phyloP scores from a whole-genome alignment of 495 filamentous ascomycete species.

The Hypoxylon intermedium region DNA sequence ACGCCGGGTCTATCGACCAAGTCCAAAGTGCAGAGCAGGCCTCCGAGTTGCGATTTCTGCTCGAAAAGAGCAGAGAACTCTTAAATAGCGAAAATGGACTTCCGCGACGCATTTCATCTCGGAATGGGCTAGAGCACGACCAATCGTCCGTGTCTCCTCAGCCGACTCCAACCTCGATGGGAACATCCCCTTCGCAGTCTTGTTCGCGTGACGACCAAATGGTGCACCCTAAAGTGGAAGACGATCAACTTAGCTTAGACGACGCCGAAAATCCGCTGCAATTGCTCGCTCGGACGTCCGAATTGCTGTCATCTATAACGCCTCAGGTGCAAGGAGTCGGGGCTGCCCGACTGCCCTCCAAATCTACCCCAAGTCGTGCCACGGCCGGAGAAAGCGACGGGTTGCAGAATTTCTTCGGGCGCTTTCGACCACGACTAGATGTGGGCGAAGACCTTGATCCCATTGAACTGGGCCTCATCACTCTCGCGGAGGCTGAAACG shows the following conservation, averaged over 20 bases:
- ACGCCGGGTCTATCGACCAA: slow-evolving; percentile 50
- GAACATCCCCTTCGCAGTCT: slow-evolving; percentile 36
- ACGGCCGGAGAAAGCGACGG: slow-evolving; percentile 39
- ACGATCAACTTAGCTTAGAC: slow-evolving; percentile 66
- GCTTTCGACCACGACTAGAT: slow-evolving; percentile 65
- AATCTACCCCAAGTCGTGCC: slow-evolving; percentile 27
- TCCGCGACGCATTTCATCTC: slow-evolving; percentile 21
- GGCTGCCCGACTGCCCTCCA: slow-evolving; percentile 18
- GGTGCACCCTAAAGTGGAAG: slow-evolving; percentile 33
- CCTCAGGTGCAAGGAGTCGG: slow-evolving; percentile 24
- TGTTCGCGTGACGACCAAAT: slow-evolving; percentile 41
- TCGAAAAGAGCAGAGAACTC: slow-evolving; percentile 56
- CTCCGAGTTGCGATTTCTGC: slow-evolving; percentile 61
- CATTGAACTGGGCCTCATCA: slow-evolving; percentile 69
- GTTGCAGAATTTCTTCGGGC: slow-evolving; percentile 65
- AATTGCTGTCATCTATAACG: slow-evolving; percentile 65
- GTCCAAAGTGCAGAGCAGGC: slow-evolving; percentile 63
- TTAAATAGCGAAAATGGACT: slow-evolving; percentile 36
- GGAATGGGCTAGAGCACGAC: slow-evolving; percentile 24
- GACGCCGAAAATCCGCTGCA: slow-evolving; percentile 79
- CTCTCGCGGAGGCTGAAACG: slow-evolving; percentile 64
- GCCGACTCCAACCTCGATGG: slow-evolving; percentile 39
- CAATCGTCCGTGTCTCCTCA: slow-evolving; percentile 40
- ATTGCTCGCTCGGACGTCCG: slow-evolving; percentile 71
- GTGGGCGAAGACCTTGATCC: slow-evolving; percentile 69